A percentile compares a stretch with the other conserved stretches of the same genome.
phyloP scores from a whole-genome alignment of 768 basidiomycete genomes.

The Trametes elegans region DNA sequence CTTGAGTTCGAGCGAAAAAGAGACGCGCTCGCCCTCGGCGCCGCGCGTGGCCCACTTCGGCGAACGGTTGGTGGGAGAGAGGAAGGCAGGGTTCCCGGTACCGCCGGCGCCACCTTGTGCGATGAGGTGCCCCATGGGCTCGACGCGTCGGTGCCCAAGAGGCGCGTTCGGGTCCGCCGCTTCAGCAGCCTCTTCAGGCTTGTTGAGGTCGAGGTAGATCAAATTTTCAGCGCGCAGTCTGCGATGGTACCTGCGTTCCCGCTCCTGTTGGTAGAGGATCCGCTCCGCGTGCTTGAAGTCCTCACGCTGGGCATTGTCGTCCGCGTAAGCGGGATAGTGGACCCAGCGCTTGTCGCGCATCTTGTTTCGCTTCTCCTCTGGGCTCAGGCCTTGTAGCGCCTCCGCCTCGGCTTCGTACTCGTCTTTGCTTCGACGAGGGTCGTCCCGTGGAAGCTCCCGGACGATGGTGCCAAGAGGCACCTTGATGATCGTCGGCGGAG shows the following conservation, averaged over 20 bases:
- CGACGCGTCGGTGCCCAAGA: constrained; percentile 54
- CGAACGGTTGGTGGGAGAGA: constrained; percentile 62
- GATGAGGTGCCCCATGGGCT: constrained; percentile 60
- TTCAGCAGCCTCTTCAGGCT: constrained; percentile 40
- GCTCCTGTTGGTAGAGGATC: constrained; percentile 56
- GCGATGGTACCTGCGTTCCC: constrained; percentile 50
- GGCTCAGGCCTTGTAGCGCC: constrained; percentile 44
- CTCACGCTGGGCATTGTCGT: constrained; percentile 60
- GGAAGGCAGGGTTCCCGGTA: constrained; percentile 86
- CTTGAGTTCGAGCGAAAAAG: constrained; percentile 89
- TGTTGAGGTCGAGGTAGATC: constrained; percentile 62
- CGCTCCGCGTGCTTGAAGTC: constrained; percentile 73
- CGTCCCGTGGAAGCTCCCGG: constrained; percentile 65
- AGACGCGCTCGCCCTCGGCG: constrained; percentile 69
- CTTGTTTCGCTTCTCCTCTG: constrained; percentile 49
- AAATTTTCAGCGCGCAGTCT: constrained; percentile 41
- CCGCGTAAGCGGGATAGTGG: constrained; percentile 70
- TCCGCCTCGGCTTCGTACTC: constrained; percentile 77
- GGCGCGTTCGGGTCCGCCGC: constrained; percentile 52
- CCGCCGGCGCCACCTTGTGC: constrained; percentile 81
- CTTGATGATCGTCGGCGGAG: constrained; percentile 66
- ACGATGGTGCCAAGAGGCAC: constrained; percentile 93
- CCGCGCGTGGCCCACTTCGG: constrained; percentile 88
- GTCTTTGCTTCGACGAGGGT: constrained; percentile 61
- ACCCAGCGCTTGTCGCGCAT: constrained; percentile 72